phyloP scores from a whole-genome alignment of 805 yeast genomes.

The Saturnispora sekii region DNA sequence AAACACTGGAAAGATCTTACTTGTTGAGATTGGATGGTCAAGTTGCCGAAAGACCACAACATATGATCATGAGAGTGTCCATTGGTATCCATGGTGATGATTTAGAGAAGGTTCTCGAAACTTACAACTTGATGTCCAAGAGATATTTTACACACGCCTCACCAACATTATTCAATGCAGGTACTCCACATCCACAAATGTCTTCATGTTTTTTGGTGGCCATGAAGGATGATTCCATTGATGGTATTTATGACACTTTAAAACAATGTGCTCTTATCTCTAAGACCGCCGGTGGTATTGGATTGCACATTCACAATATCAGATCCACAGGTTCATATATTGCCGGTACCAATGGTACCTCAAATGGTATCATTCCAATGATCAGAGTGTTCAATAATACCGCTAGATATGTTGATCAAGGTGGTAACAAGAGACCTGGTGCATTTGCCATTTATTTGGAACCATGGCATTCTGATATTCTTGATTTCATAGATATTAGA shows the following conservation, averaged over 20 bases:
- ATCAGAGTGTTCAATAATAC: conserved; percentile 54
- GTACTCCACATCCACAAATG: conserved; percentile 52
- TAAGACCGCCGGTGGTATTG: conserved; percentile 56
- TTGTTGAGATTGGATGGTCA: conserved; percentile 44
- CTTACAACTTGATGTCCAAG: conserved; percentile 51
- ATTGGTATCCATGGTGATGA: conserved; percentile 51
- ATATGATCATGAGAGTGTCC: conserved; percentile 52
- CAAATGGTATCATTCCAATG: conserved; percentile 56
- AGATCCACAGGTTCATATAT: conserved; percentile 51
- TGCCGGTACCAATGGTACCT: conserved; percentile 55
- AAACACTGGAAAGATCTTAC: conserved; percentile 51
- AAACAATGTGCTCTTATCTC: conserved; percentile 54
- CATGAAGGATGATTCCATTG: conserved; percentile 55
- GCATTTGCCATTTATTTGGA: conserved; percentile 52
- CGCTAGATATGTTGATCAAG: conserved; percentile 56
- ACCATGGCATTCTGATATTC: conserved; percentile 56
- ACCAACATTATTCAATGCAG: conserved; percentile 54
- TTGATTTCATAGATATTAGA: conserved; percentile 49
- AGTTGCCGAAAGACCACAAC: conserved; percentile 55
- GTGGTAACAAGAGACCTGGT: conserved; percentile 59
- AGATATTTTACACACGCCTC: conserved; percentile 53
- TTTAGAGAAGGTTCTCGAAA: conserved; percentile 41
- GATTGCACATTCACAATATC: conserved; percentile 51
- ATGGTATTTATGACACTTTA: conserved; percentile 52
- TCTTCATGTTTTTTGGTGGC: conserved; percentile 56